Evolutionary conservation across 73 alveolate species (phyloP).

Genomic region (Effrenium voratum): DNA sequence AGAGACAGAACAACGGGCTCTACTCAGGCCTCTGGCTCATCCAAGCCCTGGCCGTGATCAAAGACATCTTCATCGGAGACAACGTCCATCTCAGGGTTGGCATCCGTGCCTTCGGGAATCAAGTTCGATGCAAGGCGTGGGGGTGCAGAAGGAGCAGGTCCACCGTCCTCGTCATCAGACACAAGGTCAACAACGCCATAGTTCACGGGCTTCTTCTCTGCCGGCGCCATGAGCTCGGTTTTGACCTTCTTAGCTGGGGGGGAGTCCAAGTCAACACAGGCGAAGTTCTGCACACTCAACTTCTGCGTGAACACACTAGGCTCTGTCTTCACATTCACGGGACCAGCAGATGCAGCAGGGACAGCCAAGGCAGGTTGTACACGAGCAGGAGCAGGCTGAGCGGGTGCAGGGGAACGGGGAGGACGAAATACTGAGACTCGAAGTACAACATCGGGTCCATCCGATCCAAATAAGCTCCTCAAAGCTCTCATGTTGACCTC

Average conservation of each 20-base stretch:
- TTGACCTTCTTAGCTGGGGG: neutral
- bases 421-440: neutral
- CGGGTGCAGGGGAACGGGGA: neutral
- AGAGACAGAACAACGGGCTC: neutral
- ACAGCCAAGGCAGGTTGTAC: neutral
- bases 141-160: neutral
- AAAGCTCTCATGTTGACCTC: neutral
- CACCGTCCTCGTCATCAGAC: conserved; percentile 3
- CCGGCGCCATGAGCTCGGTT: neutral
- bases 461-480: neutral
- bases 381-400: neutral
- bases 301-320: neutral
- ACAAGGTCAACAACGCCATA: neutral
- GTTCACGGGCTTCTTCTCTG: neutral
- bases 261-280: neutral
- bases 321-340: neutral
- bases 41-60: neutral
- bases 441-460: neutral
- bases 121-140: too few relatives aligned
- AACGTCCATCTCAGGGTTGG: neutral
- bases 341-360: neutral
- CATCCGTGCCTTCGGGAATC: neutral
- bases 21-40: neutral
- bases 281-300: neutral
- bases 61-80: neutral